Evolutionary conservation across 1,139 yeast genomes (phyloP).

Genomic region (Saccharomyces hybrid): DNA sequence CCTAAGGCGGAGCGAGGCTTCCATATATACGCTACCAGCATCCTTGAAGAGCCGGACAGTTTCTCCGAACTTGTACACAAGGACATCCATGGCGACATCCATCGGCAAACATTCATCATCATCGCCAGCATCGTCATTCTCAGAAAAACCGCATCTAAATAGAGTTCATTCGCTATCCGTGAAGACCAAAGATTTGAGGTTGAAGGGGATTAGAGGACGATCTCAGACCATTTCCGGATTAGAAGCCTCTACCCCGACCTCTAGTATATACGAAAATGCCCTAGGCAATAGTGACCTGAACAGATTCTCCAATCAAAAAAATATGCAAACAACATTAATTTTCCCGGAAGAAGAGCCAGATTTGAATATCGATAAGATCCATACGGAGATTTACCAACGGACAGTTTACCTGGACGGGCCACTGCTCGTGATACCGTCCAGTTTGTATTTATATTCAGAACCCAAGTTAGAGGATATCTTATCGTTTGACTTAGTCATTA

Average conservation of each 20-base stretch:
- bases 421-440: constrained; percentile 51
- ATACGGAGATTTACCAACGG: constrained; percentile 27
- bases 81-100: background rate
- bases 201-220: constrained; percentile 4
- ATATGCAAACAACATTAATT: constrained; percentile 6
- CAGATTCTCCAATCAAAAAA: background rate
- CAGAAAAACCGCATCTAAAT: constrained; percentile 1
- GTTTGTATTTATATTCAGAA: constrained; percentile 51
- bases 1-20: constrained; percentile 16
- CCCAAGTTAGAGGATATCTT: constrained; percentile 47
- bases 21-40: constrained; percentile 17
- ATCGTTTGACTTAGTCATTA: constrained; percentile 66
- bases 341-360: constrained; percentile 2
- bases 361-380: constrained; percentile 7
- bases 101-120: background rate
- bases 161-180: constrained; percentile 18
- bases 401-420: constrained; percentile 79
- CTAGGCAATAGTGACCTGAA: background rate
- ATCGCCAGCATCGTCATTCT: constrained; percentile 1
- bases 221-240: constrained; percentile 12
- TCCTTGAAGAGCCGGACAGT: constrained; percentile 3
- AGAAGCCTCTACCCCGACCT: constrained; percentile 14
- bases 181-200: constrained; percentile 11
- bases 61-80: constrained; percentile 4
- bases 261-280: background rate